Base-by-base conservation (phyloP, 176 grass and related monocot genomes). In the Oryza punctata region DNA sequence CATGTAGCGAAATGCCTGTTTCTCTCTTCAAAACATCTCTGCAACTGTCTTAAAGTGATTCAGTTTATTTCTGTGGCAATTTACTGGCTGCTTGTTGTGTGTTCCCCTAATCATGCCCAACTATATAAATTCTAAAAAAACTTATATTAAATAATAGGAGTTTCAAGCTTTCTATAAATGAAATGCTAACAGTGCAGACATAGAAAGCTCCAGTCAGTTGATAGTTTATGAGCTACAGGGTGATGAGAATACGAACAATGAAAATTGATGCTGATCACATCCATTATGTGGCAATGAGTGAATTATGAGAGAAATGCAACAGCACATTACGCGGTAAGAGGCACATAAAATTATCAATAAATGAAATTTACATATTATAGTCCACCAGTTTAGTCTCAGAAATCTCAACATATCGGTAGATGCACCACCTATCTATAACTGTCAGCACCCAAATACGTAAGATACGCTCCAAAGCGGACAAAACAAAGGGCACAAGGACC, bases 231-330 rank as follows among this genome's bases (percentile, higher is more conserved):
- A 41, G 43, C 2, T 68, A 9, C 25, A 61, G 60, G 25, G 24
- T 12, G 27, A 41, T 7, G 41, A 45, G 29, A 32, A 45, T 52
- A 68, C 24, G 10, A 68, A 80, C 1, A 80, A 12, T 15, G 1
- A 66, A 14, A 13, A 16, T 41, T 10, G 40, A 73, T 5, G 3
- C 4, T 7, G 66, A 66, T 79, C 1, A 0, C 10, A 29, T 19
- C 10, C 46, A 16, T 44, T 21, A 41, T 84, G 57, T 61, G 57
- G 57, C 10, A 61, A 61, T 21, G 57, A 24, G 9, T 61, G 57
- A 60, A 61, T 82, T 30, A 33, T 18, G 45, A 60, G 73, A 77
- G 6, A 29, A 83, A 78, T 67, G 41, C 7, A 80, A 14, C 21
- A 19, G 6, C 14, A 59, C 21, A 2, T 3, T 41, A 38, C 6